Percentiles rank a stretch among this genome's conserved stretches.
Conservation (phyloP, 805 yeast genomes). For the Wickerhamiella occidentalis region DNA sequence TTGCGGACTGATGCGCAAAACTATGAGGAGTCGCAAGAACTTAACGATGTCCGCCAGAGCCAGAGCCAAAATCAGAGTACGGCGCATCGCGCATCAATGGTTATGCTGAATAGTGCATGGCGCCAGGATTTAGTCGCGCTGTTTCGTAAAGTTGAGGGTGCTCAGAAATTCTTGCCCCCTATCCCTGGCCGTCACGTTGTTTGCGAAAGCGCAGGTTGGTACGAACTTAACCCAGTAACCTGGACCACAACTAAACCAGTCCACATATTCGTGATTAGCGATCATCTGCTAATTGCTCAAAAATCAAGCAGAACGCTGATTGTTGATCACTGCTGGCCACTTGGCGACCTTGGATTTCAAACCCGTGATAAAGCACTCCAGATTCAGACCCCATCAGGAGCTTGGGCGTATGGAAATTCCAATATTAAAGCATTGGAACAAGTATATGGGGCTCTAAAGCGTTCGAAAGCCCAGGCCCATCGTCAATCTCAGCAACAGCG, state of each 20-base stretch:
- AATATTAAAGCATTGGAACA: neutral
- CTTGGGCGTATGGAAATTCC: conserved; percentile 4
- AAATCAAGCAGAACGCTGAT: conserved; percentile 34
- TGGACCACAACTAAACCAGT: conserved; percentile 67
- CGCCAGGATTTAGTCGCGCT: conserved; percentile 54
- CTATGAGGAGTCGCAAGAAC: conserved; percentile 14
- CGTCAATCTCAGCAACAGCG: neutral
- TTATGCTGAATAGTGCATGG: conserved; percentile 73
- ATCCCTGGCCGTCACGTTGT: conserved; percentile 70
- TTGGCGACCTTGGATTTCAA: conserved; percentile 39
- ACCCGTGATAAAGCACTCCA: conserved; percentile 19
- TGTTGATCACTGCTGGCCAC: conserved; percentile 71
- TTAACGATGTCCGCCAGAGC: neutral
- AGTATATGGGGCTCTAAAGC: neutral
- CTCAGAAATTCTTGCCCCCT: conserved; percentile 64
- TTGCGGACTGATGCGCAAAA: conserved; percentile 49
- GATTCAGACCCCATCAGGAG: neutral
- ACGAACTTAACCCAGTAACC: conserved; percentile 72
- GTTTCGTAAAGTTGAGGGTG: conserved; percentile 82
- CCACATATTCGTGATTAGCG: conserved; percentile 67
- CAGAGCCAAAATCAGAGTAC: conserved; percentile 20
- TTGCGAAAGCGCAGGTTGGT: conserved; percentile 74
- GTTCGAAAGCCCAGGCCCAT: neutral
- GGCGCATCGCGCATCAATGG: conserved; percentile 54
- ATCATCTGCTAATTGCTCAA: conserved; percentile 61